Percentiles rank a stretch among this genome's conserved stretches.
Evolutionary conservation across 176 grass and related monocot species (phyloP).

Genomic region (Triticum timopheevii): DNA sequence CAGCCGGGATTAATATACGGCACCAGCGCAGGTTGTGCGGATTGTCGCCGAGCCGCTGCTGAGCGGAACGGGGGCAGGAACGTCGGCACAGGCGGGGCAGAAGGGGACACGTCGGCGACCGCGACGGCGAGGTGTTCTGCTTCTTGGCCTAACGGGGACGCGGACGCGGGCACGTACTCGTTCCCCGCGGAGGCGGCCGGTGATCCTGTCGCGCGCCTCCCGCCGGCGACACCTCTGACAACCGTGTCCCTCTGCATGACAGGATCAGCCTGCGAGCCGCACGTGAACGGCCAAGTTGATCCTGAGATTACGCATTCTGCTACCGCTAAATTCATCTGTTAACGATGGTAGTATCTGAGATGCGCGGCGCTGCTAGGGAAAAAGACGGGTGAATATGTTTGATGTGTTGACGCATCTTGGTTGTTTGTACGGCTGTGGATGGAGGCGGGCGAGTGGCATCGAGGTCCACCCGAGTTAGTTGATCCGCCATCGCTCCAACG

Average conservation of each 20-base stretch:
- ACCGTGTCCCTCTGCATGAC: not conserved
- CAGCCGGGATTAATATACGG: not conserved
- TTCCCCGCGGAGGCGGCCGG: not conserved
- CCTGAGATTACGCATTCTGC: too few relatives aligned
- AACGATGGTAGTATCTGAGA: too few relatives aligned
- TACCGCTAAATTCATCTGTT: too few relatives aligned
- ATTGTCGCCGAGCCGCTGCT: not conserved
- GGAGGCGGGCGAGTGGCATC: too few relatives aligned
- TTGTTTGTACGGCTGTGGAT: not conserved
- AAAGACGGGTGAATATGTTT: too few relatives aligned
- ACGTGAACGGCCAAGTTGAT: too few relatives aligned
- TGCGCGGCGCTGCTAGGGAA: too few relatives aligned
- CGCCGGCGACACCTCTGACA: slow-evolving; percentile 23
- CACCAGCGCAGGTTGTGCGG: not conserved
- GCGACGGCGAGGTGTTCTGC: not conserved
- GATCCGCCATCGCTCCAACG: too few relatives aligned
- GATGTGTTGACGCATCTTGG: not conserved
- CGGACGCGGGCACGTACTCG: not conserved
- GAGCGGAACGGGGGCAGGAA: not conserved
- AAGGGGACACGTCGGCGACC: not conserved
- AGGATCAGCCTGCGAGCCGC: not conserved
- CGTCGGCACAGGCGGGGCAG: not conserved
- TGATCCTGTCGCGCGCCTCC: not conserved
- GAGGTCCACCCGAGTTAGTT: too few relatives aligned
- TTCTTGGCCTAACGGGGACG: too few relatives aligned